These are phyloP conservation scores for Carex arenaria DNA, from an alignment of 202 grass and related monocot genomes.

Conservation along the genomic window DNA sequence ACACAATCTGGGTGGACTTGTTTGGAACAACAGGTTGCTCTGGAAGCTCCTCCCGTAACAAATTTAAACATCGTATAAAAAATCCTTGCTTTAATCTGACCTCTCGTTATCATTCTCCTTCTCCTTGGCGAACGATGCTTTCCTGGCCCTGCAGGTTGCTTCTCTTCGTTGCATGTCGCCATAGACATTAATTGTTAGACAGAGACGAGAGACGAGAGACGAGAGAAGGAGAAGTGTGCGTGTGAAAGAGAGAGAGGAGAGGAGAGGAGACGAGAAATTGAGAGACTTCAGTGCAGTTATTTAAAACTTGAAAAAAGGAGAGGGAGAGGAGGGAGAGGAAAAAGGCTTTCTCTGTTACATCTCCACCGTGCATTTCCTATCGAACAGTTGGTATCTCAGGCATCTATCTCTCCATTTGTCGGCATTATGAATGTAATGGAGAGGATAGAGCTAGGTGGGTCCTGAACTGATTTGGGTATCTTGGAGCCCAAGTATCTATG, in stretches of 20 bases:
- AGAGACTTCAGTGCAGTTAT: not conserved
- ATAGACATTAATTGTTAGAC: not conserved
- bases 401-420: not conserved
- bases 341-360: not conserved
- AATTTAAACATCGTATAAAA: not conserved
- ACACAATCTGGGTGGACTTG: not conserved
- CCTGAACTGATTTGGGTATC: not conserved
- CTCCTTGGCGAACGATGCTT: not conserved
- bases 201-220: slow-evolving; percentile 6
- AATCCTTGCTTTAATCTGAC: slow-evolving; percentile 13
- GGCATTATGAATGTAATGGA: not conserved
- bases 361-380: not conserved
- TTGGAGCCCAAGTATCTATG: not conserved
- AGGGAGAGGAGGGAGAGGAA: not conserved
- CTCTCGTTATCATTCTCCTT: not conserved
- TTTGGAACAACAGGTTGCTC: slow-evolving; percentile 1
- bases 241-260: not conserved
- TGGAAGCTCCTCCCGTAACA: not conserved
- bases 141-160: not conserved
- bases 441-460: not conserved
- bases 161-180: not conserved
- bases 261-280: not conserved
- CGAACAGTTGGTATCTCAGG: not conserved
- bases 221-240: not conserved
- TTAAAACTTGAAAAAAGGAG: not conserved